Evolutionary conservation across 2,329 filamentous ascomycete species (phyloP), one percentile per base, ranked within the genome.

Genomic region (Aspergillus puulaauensis): DNA sequence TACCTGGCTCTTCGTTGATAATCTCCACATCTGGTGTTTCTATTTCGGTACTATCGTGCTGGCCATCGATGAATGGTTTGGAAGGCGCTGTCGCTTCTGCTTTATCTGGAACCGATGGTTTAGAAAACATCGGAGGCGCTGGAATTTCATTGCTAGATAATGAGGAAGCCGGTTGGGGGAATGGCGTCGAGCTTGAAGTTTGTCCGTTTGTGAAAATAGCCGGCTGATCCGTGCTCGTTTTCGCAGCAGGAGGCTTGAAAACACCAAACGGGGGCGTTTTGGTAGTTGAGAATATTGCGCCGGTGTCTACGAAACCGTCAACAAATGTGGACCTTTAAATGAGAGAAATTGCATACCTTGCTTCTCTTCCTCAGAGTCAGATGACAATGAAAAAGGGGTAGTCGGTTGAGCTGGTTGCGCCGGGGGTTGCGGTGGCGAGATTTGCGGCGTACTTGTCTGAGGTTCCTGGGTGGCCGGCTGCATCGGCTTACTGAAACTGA

Each of bases 281-380:
- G 17, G 2, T 5, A 12, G 33, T 41, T 11, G 48, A 40, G n/a
- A 56, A 60, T 19, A 53, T 47, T n/a, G 56, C 54, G 5, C 53
- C 35, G 6, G 31, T 35, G 12, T 52, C 61, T 61, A 27, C 12
- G 41, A 39, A 4, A 12, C 19, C n/a, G 33, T 64, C 55, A 47
- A 37, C 11, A 9, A 14, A 7, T 11, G 2, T 11, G 17, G 35
- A 7, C n/a, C 17, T 47, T n/a, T 47, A 9, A 2, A 51, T 11
- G 11, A 37, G 14, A 6, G 21, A 12, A 43, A 11, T 23, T n/a
- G 43, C 59, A 21, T 61, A 65, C 64, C 64, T 23, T 61, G 39
- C 24, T 57, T 58, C 7, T 49, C 45, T 40, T 61, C 40, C 21
- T 45, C 49, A 35, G 31, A 12, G 12, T 48, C 31, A n/a, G 57